Conservation (phyloP, 2,329 filamentous ascomycete species). For the Fusarium tupiense region DNA sequence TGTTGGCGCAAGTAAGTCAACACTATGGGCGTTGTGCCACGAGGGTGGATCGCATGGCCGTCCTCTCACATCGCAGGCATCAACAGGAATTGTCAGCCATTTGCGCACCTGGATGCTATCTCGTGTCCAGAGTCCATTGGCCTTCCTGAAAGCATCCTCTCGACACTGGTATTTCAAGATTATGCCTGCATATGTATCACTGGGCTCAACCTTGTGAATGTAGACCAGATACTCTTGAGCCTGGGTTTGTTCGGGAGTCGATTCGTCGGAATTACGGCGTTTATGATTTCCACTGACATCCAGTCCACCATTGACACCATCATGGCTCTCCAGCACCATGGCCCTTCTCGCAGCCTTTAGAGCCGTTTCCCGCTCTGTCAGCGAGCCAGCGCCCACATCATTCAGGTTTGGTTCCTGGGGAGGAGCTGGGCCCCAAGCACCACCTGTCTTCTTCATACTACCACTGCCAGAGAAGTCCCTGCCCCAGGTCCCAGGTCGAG, state of each 20-base stretch:
- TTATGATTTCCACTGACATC: slow-evolving; percentile 68
- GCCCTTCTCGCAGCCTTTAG: slow-evolving; percentile 66
- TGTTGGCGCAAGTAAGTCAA: slow-evolving; percentile 63
- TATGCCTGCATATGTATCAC: slow-evolving; percentile 90
- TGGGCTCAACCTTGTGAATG: slow-evolving; percentile 82
- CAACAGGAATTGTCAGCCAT: slow-evolving; percentile 84
- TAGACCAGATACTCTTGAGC: slow-evolving; percentile 85
- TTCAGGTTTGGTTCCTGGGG: slow-evolving; percentile 49
- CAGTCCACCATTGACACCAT: slow-evolving; percentile 67
- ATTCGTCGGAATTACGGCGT: slow-evolving; percentile 74
- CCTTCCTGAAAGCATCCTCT: slow-evolving; percentile 82
- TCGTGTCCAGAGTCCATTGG: slow-evolving; percentile 94
- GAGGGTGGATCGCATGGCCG: slow-evolving; percentile 68
- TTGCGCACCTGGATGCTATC: slow-evolving; percentile 89
- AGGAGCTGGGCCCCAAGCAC: slow-evolving; percentile 63
- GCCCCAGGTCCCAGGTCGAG: slow-evolving; percentile 35
- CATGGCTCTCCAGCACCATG: slow-evolving; percentile 69
- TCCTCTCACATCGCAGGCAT: slow-evolving; percentile 87
- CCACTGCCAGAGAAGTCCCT: slow-evolving; percentile 27
- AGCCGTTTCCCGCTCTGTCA: slow-evolving; percentile 62
- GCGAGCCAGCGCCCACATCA: slow-evolving; percentile 65
- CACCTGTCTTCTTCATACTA: slow-evolving; percentile 24
- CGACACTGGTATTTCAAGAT: slow-evolving; percentile 90
- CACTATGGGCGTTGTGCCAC: slow-evolving; percentile 50
- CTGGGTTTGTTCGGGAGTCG: slow-evolving; percentile 62